These are phyloP conservation scores for Talaromyces islandicus DNA, from an alignment of 2,329 filamentous ascomycete species.

Conservation along the genomic window DNA sequence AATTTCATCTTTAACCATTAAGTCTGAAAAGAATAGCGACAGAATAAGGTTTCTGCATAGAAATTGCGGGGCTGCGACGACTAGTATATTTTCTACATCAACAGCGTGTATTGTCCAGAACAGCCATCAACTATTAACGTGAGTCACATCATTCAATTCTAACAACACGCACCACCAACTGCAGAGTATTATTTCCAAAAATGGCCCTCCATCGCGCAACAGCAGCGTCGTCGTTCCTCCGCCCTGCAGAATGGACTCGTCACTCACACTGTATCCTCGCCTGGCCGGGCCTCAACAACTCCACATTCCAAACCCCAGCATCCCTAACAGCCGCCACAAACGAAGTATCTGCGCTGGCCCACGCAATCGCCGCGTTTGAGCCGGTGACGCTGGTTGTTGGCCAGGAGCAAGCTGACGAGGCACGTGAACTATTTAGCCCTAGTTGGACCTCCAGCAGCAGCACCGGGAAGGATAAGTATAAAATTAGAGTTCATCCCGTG, in stretches of 20 bases:
- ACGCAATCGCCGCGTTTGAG: neutral
- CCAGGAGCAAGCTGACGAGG: neutral
- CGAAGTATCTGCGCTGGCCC: neutral
- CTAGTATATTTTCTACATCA: neutral
- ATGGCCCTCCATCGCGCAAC: neutral
- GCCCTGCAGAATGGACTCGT: neutral
- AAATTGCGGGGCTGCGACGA: neutral
- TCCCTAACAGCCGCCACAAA: neutral
- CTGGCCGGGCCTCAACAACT: neutral
- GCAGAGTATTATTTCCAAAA: neutral
- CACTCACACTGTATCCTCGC: neutral
- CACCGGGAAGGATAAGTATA: neutral
- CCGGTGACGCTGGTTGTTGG: neutral
- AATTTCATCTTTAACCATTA: neutral
- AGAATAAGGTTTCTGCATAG: neutral
- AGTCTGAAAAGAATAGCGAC: neutral
- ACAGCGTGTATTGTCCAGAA: neutral
- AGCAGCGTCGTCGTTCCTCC: neutral
- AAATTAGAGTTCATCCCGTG: neutral
- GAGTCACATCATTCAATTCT: neutral
- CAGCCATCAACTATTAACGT: neutral
- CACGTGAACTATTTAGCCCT: neutral
- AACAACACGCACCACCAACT: too few relatives aligned
- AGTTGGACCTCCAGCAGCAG: neutral
- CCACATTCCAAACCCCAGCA: neutral